Conservation (phyloP, 2,329 filamentous ascomycete species). For the Arthrobotrys iridis region DNA sequence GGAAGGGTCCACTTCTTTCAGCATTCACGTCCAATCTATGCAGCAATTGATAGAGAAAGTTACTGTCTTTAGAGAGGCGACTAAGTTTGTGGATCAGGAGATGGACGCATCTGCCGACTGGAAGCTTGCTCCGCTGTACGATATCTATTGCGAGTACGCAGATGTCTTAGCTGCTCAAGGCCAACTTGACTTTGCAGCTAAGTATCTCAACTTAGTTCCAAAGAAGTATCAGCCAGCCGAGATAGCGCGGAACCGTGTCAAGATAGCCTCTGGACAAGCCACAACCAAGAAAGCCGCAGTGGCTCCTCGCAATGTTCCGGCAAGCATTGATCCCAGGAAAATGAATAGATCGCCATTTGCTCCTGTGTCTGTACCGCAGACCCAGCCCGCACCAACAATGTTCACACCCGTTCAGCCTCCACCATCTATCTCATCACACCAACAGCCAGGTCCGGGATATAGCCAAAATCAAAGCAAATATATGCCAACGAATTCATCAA, state of each 20-base stretch:
- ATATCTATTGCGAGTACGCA: slow-evolving; percentile 96
- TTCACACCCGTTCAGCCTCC: slow-evolving; percentile 44
- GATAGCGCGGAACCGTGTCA: slow-evolving; percentile 83
- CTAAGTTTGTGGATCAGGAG: slow-evolving; percentile 86
- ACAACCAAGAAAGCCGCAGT: slow-evolving; percentile 58
- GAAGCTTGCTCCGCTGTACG: slow-evolving; percentile 88
- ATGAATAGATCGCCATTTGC: slow-evolving; percentile 59
- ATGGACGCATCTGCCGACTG: slow-evolving; percentile 77
- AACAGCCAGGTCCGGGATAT: neutral
- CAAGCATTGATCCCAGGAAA: slow-evolving; percentile 58
- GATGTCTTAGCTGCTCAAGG: slow-evolving; percentile 93
- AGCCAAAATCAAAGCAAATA: slow-evolving; percentile 30
- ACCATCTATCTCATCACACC: neutral
- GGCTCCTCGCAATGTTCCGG: slow-evolving; percentile 17
- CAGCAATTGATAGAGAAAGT: slow-evolving; percentile 99
- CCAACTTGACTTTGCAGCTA: slow-evolving; percentile 84
- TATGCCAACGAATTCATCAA: slow-evolving; percentile 56
- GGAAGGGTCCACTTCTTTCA: slow-evolving; percentile 78
- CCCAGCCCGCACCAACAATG: slow-evolving; percentile 49
- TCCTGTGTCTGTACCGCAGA: slow-evolving; percentile 14
- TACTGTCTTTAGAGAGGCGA: slow-evolving; percentile 92
- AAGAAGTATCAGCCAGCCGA: slow-evolving; percentile 85
- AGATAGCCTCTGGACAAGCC: slow-evolving; percentile 78
- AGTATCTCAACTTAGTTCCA: slow-evolving; percentile 89
- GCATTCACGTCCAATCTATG: slow-evolving; percentile 85